Conservation (phyloP, 2,329 filamentous ascomycete genomes). For the Mollisiaceae sp. region DNA sequence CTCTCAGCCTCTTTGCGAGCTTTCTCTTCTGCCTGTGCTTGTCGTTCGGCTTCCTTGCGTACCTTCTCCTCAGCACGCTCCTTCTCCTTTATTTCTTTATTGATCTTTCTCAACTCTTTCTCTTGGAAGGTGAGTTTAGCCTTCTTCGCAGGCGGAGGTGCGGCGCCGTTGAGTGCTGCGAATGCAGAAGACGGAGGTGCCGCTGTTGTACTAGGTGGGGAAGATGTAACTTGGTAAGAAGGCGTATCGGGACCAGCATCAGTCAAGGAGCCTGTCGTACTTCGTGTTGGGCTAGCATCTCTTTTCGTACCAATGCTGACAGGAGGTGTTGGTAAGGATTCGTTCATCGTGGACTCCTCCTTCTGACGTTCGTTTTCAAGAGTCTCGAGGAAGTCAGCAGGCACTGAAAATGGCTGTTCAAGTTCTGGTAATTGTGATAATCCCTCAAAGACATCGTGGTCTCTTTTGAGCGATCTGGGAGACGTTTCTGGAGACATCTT, state of each 20-base stretch:
- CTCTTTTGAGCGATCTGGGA: slow-evolving; percentile 27
- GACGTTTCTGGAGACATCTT: slow-evolving; percentile 22
- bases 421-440: slow-evolving; percentile 15
- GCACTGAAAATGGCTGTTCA: slow-evolving; percentile 23
- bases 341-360: slow-evolving; percentile 5
- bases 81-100: slow-evolving; percentile 39
- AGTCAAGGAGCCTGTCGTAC: slow-evolving; percentile 31
- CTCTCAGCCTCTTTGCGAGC: slow-evolving; percentile 38
- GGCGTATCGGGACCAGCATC: slow-evolving; percentile 32
- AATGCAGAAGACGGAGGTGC: slow-evolving; percentile 30
- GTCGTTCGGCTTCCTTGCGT: slow-evolving; percentile 3
- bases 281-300: slow-evolving; percentile 30
- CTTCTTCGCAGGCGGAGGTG: slow-evolving; percentile 36
- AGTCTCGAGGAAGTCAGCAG: slow-evolving; percentile 17
- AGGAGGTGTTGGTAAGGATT: slow-evolving; percentile 21
- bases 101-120: slow-evolving; percentile 46
- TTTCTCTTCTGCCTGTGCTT: slow-evolving; percentile 35
- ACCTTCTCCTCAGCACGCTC: slow-evolving; percentile 36
- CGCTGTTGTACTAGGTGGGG: background rate
- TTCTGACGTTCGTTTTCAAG: background rate
- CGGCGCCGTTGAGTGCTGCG: slow-evolving; percentile 29
- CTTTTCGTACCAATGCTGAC: slow-evolving; percentile 17
- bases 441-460: slow-evolving; percentile 31
- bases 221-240: slow-evolving; percentile 21
- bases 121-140: slow-evolving; percentile 38